phyloP scores from a whole-genome alignment of 768 basidiomycete species.

The Psilocybe azurescens region DNA sequence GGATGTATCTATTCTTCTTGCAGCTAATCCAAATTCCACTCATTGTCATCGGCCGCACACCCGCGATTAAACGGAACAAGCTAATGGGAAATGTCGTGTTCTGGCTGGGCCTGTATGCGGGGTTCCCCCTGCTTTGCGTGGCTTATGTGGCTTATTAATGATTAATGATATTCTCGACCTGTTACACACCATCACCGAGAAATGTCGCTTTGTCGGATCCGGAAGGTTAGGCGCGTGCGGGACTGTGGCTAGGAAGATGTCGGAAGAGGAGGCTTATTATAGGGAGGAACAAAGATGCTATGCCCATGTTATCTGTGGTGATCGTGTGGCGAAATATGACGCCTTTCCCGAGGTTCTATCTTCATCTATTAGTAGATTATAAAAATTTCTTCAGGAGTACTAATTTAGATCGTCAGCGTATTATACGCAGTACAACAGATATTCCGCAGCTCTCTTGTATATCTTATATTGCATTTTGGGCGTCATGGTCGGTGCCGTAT shows the following conservation, averaged over 20 bases:
- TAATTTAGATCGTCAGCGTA: background rate
- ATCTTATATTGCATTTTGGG: background rate
- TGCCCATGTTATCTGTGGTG: background rate
- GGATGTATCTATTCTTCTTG: conserved; percentile 86
- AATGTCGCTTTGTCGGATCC: background rate
- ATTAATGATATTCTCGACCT: background rate
- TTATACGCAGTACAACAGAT: background rate
- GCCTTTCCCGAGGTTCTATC: background rate
- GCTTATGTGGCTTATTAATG: conserved; percentile 52
- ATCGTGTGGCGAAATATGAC: background rate
- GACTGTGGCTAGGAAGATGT: background rate
- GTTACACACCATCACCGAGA: background rate
- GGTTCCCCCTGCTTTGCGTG: conserved; percentile 93
- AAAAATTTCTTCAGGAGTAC: background rate
- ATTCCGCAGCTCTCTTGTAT: background rate
- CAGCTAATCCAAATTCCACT: conserved; percentile 92
- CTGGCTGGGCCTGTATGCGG: conserved; percentile 91
- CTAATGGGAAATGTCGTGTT: conserved; percentile 87
- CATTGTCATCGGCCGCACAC: conserved; percentile 79
- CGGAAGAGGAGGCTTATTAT: background rate
- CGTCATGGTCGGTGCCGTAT: background rate
- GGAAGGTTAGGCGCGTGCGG: background rate
- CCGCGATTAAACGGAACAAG: conserved; percentile 80
- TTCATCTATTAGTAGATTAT: background rate
- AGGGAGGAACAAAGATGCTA: background rate